Evolutionary conservation across 306 rosid genomes (phyloP), one percentile per base, ranked within the genome.

Genomic region (Vigna angularis): DNA sequence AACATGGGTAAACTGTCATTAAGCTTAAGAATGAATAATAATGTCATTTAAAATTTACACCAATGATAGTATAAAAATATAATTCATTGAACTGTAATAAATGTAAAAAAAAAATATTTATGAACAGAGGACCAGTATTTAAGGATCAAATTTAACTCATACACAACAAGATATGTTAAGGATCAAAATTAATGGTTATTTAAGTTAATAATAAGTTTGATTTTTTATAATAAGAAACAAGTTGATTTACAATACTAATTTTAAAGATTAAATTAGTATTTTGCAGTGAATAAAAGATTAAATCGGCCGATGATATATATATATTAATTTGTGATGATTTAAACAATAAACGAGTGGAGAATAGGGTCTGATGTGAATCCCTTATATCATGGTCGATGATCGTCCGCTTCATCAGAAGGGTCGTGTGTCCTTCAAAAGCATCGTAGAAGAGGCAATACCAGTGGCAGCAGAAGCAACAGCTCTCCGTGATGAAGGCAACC

Each of bases 341-440:
- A 58, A 58, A 58, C 18, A 58, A 13, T 9, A 3, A 58, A 8
- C 10, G 47, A 62, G 79, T 55, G 82, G 40, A 45, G 40, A 70
- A 76, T 58, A 66, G 4, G 77, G 53, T 62, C 28, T 73, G 28
- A 63, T 42, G 28, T 65, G 73, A 56, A 42, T 3, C 24, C 22
- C 18, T 9, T 12, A 0, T 9, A 9, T 53, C 58, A 52, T 38
- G 67, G 26, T 16, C 24, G 67, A 66, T 7, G 75, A 66, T 34
- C 79, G 20, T 24, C 75, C 65, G 2, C 22, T 2, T 1, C 57
- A 76, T n/a, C 57, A 66, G 9, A 70, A 75, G 67, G 70, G 73
- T 68, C 87, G 17, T 32, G 93, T 89, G 17, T 59, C 64, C 12
- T 86, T 84, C 83, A 87, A 48, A 53, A 30, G 59, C 0, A 68